These are phyloP conservation scores for Termitomyces titanicus DNA, from an alignment of 768 basidiomycete species.

Conservation along the genomic window DNA sequence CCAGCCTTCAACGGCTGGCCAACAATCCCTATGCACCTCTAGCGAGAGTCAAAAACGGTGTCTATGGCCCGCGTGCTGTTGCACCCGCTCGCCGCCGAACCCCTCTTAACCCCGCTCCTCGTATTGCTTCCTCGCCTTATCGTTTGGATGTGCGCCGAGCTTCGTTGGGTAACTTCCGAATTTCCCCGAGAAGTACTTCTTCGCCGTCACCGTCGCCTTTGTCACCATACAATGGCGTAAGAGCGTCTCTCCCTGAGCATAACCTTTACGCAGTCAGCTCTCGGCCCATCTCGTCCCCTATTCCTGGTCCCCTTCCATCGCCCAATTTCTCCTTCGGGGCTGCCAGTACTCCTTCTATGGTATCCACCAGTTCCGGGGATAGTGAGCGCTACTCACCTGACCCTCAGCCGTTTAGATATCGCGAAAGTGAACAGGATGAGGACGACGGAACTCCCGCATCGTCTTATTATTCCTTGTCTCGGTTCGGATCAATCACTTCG, in stretches of 20 bases:
- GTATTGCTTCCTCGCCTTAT: constrained; percentile 29
- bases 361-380: constrained; percentile 45
- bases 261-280: constrained; percentile 45
- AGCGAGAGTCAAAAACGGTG: constrained; percentile 51
- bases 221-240: constrained; percentile 37
- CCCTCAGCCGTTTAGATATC: constrained; percentile 42
- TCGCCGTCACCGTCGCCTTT: constrained; percentile 42
- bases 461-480: constrained; percentile 46
- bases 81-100: constrained; percentile 25
- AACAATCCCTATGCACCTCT: constrained; percentile 46
- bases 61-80: constrained; percentile 36
- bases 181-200: constrained; percentile 28
- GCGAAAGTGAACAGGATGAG: constrained; percentile 49
- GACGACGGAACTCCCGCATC: constrained; percentile 43
- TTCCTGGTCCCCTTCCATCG: constrained; percentile 57
- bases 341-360: constrained; percentile 46
- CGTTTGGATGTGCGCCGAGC: constrained; percentile 37
- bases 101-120: constrained; percentile 26
- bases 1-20: constrained; percentile 47
- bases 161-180: constrained; percentile 37
- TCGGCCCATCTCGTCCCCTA: constrained; percentile 38
- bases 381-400: constrained; percentile 58
- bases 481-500: constrained; percentile 62
- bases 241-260: constrained; percentile 49
- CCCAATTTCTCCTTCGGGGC: constrained; percentile 65